Conservation (phyloP, 179 eudicot species). For the Spinacia oleracea region DNA sequence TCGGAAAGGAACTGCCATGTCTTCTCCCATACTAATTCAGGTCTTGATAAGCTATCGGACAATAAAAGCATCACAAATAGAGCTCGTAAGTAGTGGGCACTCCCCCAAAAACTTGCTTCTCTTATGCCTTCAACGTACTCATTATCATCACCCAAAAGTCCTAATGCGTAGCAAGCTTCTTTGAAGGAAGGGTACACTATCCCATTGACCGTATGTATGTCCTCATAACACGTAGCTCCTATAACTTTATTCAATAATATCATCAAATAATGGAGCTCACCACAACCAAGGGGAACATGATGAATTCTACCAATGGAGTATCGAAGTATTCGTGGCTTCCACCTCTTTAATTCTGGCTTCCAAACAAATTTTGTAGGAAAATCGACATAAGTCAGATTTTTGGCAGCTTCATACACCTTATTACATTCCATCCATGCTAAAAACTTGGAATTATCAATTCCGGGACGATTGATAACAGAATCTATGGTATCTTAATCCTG, state of each 20-base stretch:
- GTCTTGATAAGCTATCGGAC: neutral
- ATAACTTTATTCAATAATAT: neutral
- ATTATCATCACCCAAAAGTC: neutral
- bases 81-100: neutral
- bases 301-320: neutral
- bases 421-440: slow-evolving; percentile 7
- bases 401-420: neutral
- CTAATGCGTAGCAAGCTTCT: slow-evolving; percentile 6
- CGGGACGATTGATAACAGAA: neutral
- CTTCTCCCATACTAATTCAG: neutral
- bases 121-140: slow-evolving; percentile 9
- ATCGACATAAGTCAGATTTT: neutral
- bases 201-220: neutral
- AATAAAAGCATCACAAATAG: neutral
- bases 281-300: neutral
- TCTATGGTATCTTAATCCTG: neutral
- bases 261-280: neutral
- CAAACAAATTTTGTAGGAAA: slow-evolving; percentile 4
- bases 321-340: neutral
- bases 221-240: neutral
- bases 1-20: neutral
- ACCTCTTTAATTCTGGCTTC: neutral
- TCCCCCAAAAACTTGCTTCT: slow-evolving; percentile 12
- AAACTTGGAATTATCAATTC: neutral
- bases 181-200: neutral